A percentile compares a stretch with the other conserved stretches of the same genome.
Conservation (phyloP, 345 rosid species). For the Aquilaria yunnanensis region DNA sequence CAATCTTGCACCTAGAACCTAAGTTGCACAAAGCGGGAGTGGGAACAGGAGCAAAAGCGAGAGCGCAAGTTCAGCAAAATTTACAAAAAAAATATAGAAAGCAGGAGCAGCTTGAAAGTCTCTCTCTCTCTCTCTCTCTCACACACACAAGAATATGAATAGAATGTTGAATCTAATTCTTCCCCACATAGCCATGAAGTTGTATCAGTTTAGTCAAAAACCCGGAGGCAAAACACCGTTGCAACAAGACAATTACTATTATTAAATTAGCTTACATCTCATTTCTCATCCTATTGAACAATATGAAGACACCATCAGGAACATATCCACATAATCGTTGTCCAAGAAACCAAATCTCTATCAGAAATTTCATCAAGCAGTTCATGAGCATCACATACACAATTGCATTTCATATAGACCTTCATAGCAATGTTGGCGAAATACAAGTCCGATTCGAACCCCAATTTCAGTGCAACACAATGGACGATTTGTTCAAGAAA, state of each 20-base stretch:
- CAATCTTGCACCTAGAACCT: too few relatives aligned
- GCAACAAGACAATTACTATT: slow-evolving; percentile 28
- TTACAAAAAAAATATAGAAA: too few relatives aligned
- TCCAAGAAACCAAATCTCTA: slow-evolving; percentile 38
- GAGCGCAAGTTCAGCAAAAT: too few relatives aligned
- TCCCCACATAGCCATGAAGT: slow-evolving; percentile 23
- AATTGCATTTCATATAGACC: slow-evolving; percentile 18
- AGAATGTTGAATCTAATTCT: neutral
- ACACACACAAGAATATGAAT: too few relatives aligned
- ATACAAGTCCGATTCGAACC: slow-evolving; percentile 27
- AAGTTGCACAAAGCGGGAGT: too few relatives aligned
- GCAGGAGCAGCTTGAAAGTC: too few relatives aligned
- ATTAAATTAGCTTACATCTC: slow-evolving; percentile 28
- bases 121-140: too few relatives aligned
- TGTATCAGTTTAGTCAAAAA: slow-evolving; percentile 18
- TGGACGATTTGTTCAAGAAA: slow-evolving; percentile 20
- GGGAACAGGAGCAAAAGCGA: too few relatives aligned
- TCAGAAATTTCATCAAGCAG: slow-evolving; percentile 27
- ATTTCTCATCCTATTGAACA: slow-evolving; percentile 25
- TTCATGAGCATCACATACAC: slow-evolving; percentile 8
- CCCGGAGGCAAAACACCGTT: slow-evolving; percentile 21
- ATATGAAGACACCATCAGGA: slow-evolving; percentile 14
- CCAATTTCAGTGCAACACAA: slow-evolving; percentile 26
- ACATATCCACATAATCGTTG: slow-evolving; percentile 27
- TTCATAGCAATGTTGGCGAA: slow-evolving; percentile 31